Evolutionary conservation across 106 monocot species (phyloP).

Genomic region (Narthecium ossifragum): DNA sequence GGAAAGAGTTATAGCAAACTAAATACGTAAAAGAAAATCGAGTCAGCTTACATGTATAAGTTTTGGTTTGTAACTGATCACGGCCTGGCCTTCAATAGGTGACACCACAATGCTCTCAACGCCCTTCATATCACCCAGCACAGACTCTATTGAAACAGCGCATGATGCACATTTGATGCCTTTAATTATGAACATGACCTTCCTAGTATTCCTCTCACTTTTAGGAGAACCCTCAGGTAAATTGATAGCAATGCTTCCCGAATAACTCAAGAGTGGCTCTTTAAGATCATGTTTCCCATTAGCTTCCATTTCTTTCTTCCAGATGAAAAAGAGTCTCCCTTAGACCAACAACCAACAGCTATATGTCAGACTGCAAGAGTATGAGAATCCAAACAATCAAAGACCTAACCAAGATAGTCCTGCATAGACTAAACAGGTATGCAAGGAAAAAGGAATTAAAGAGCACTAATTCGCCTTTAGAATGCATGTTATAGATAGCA

Average conservation of each 20-base stretch:
- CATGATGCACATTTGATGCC: conserved; percentile 69
- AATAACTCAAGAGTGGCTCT: conserved; percentile 32
- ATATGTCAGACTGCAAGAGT: no score
- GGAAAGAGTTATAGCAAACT: no score
- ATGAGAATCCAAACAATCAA: no score
- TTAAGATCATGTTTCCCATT: conserved; percentile 32
- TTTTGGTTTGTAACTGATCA: conserved; percentile 46
- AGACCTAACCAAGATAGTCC: no score
- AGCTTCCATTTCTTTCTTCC: conserved; percentile 21
- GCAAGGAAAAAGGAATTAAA: no score
- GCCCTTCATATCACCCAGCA: conserved; percentile 45
- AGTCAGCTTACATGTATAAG: conserved; percentile 38
- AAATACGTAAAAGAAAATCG: background rate
- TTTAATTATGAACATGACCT: conserved; percentile 49
- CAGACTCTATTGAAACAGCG: conserved; percentile 53
- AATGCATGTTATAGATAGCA: no score
- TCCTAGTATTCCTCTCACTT: conserved; percentile 27
- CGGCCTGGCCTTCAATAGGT: conserved; percentile 64
- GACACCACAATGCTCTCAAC: conserved; percentile 58
- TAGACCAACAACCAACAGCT: no score
- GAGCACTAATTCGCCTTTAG: no score
- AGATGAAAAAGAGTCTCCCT: no score
- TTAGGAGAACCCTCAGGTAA: conserved; percentile 2
- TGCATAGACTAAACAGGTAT: no score
- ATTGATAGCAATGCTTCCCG: conserved; percentile 15